Evolutionary conservation across 306 rosid genomes (phyloP), one percentile per base, ranked within the genome.

Genomic region (Alnus glutinosa): DNA sequence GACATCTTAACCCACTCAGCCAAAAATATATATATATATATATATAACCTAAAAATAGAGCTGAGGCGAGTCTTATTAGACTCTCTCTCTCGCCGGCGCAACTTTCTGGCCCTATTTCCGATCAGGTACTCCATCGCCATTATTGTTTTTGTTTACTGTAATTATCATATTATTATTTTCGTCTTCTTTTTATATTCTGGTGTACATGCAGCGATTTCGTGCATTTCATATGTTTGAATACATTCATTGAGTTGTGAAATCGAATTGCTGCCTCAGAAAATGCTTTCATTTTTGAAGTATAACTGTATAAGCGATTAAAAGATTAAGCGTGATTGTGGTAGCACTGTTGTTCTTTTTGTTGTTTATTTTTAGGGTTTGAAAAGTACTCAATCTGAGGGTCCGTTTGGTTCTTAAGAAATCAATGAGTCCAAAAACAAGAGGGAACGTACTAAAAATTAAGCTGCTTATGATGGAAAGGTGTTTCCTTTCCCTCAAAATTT

Each of bases 91-190:
- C 61, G 30, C 76, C 8, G 46, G 36, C 44, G 32, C 76, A 73
- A 34, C 44, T 73, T 73, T 54, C 63, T 28, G 59, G 47, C 49
- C 14, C 34, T 73, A n/a, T 9, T 42, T 74, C 49, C 77, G 67
- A 39, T 36, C 55, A 75, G 78, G 51, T 74, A 19, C 36, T 61
- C 6, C 7, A 13, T 13, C 62, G 4, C 16, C 15, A 7, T 55
- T 55, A 16, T 55, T 47, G 28, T 19, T 30, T 8, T 12, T 52
- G 10, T 13, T 32, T 12, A 2, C 61, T 6, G 9, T 73, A 23
- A 51, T 55, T 4, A 8, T 14, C 46, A 51, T 50, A 42, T 71
- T 4, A 50, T 19, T 6, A 12, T 11, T 12, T 9, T 10, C 73
- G 9, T 37, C 15, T 73, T 72, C 39, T 8, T 55, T 32, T 34